phyloP scores from a whole-genome alignment of 345 rosid species.

The Xanthoceras sorbifolium region DNA sequence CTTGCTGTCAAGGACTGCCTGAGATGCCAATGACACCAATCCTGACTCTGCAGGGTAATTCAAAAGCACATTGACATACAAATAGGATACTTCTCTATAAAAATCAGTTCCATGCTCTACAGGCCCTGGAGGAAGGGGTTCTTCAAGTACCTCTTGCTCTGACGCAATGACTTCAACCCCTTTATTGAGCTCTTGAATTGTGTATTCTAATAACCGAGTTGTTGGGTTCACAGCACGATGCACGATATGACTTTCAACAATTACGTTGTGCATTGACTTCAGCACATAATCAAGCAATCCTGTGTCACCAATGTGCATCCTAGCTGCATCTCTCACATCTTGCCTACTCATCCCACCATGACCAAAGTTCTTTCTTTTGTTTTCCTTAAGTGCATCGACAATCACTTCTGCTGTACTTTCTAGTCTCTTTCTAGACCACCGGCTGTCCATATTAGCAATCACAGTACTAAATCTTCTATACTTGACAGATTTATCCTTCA shows the following conservation, averaged over 20 bases:
- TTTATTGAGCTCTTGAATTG: conserved; percentile 51
- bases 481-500: conserved; percentile 39
- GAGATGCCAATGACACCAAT: conserved; percentile 46
- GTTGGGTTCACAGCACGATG: conserved; percentile 58
- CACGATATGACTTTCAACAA: conserved; percentile 55
- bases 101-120: conserved; percentile 49
- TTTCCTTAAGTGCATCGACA: conserved; percentile 59
- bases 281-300: conserved; percentile 84
- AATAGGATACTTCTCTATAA: conserved; percentile 49
- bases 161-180: conserved; percentile 15
- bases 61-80: conserved; percentile 58
- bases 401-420: conserved; percentile 81
- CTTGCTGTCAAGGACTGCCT: conserved; percentile 69
- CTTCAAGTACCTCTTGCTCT: conserved; percentile 20
- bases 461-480: conserved; percentile 48
- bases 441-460: conserved; percentile 57
- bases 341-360: conserved; percentile 76
- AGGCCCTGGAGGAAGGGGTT: conserved; percentile 23
- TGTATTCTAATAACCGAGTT: conserved; percentile 71
- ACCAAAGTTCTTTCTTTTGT: conserved; percentile 38
- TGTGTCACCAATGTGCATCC: conserved; percentile 88
- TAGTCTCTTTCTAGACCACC: conserved; percentile 84
- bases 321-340: conserved; percentile 87
- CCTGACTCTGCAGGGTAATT: conserved; percentile 54
- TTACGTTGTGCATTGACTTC: conserved; percentile 80